Evolutionary conservation across 2,329 filamentous ascomycete species (phyloP), one percentile per base, ranked within the genome.

Genomic region (Verticillium zaregamsianum): DNA sequence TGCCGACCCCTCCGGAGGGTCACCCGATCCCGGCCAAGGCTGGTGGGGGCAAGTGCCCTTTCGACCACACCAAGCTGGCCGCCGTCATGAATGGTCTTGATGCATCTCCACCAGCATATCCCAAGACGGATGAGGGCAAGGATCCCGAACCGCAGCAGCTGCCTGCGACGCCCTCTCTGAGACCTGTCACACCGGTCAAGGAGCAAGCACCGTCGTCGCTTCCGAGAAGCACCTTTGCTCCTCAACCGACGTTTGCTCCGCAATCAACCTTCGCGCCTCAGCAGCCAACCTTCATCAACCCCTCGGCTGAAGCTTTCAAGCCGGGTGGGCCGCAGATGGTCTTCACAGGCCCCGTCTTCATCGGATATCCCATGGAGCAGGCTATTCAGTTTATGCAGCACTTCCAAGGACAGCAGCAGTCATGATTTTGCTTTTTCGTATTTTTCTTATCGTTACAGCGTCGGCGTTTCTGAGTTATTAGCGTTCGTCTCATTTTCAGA

Each of bases 311-410:
- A 60, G 64, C 74, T 40, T 59, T 69, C 57, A 73, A 77, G 66
- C 69, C 69, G 59, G 71, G 68, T 11, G 67, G 67, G 11, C 85
- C 91, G 11, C 89, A 90, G 68, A 90, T 97, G 85, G 81, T 96
- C 0, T 97, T 97, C 71, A 96, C 91, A 9, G 94, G 94, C 0
- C 94, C 94, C 0, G 93, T 97, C 0, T 97, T 97, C 71, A 92
- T 98, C 68, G 94, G 94, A 0, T 97, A 97, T 70, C 87, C 90
- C 11, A 85, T 92, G 64, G 91, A 96, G 63, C 89, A 96, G 72
- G 90, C 91, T n/a, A 84, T 91, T 28, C 82, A 86, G 60, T 83
- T 96, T 59, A 84, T 96, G 79, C 87, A 90, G 67, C 81, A 86
- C 61, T 83, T 80, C 63, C 81, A 79, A 72, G 68, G 66, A 14